Conservation (phyloP, 257 asterid genomes). For the Solanum stenotomum region DNA sequence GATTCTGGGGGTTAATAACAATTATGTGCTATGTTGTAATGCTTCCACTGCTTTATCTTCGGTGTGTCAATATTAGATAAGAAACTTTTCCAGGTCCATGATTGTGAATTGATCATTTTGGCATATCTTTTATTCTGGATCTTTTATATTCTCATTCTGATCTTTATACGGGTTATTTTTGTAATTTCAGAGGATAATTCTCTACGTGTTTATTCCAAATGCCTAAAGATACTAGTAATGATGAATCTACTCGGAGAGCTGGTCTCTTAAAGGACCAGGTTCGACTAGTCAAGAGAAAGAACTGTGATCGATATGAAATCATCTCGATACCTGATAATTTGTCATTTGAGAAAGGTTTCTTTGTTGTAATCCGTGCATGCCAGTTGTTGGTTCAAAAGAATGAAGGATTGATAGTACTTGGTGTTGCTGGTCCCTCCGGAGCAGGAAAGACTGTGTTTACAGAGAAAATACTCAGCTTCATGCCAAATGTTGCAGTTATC, state of each 20-base stretch:
- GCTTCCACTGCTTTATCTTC: not conserved
- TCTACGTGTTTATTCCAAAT: slow-evolving; percentile 14
- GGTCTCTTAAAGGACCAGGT: slow-evolving; percentile 97
- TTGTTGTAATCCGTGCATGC: slow-evolving; percentile 82
- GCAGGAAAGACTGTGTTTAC: slow-evolving; percentile 87
- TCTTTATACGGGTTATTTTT: not conserved
- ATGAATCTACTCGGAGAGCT: slow-evolving; percentile 44
- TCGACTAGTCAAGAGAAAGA: slow-evolving; percentile 66
- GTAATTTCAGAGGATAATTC: slow-evolving; percentile 23
- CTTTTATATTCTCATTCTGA: not conserved
- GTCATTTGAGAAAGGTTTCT: slow-evolving; percentile 96
- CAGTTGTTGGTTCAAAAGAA: slow-evolving; percentile 79
- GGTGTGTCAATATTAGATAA: not conserved
- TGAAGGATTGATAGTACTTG: slow-evolving; percentile 74
- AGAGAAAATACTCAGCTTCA: slow-evolving; percentile 62
- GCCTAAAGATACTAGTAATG: slow-evolving; percentile 38
- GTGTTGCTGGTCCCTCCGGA: slow-evolving; percentile 98
- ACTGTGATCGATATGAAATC: slow-evolving; percentile 66
- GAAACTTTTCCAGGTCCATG: not conserved
- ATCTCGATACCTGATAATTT: slow-evolving; percentile 57
- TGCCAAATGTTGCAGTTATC: slow-evolving; percentile 90
- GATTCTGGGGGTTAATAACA: not conserved
- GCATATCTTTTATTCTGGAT: not conserved
- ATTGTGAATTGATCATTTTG: not conserved
- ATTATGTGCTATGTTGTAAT: not conserved